Conservation (phyloP, 331 rosid genomes). For the Pyrus hybrid region DNA sequence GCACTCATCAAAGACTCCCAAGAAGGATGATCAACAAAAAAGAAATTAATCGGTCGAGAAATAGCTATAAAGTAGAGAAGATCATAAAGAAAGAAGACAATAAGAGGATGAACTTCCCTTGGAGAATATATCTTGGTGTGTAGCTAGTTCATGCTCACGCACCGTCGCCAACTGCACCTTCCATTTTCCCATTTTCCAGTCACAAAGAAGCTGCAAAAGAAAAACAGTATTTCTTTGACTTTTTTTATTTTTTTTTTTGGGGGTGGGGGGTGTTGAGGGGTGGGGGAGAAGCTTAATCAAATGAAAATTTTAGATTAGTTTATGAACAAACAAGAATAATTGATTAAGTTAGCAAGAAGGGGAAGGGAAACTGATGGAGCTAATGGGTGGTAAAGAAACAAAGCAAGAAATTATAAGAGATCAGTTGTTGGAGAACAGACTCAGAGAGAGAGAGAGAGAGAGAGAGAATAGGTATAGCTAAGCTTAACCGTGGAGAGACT, state of each 20-base stretch:
- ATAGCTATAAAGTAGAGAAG: background rate
- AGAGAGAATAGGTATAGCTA: background rate
- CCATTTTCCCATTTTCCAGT: background rate
- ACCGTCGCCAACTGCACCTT: too few species aligned
- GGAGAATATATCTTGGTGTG: background rate
- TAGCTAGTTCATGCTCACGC: background rate
- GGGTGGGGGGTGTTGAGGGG: too few species aligned
- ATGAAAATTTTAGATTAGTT: background rate
- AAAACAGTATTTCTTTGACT: background rate
- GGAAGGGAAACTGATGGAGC: background rate
- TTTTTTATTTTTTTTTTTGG: too few species aligned
- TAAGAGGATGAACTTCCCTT: background rate
- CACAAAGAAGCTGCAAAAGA: background rate
- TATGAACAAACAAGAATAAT: background rate
- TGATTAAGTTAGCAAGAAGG: background rate
- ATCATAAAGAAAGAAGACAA: constrained; percentile 2
- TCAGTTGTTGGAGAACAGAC: background rate
- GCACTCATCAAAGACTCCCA: constrained; percentile 2
- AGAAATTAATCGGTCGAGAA: background rate
- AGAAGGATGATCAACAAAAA: background rate
- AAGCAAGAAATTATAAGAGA: background rate
- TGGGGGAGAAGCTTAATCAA: background rate
- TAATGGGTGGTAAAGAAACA: background rate
- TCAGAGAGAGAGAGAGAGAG: background rate
- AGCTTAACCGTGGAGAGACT: background rate